These are phyloP conservation scores for Lobosporangium transversale DNA, from an alignment of 192 early-diverging fungal species.

Conservation along the genomic window DNA sequence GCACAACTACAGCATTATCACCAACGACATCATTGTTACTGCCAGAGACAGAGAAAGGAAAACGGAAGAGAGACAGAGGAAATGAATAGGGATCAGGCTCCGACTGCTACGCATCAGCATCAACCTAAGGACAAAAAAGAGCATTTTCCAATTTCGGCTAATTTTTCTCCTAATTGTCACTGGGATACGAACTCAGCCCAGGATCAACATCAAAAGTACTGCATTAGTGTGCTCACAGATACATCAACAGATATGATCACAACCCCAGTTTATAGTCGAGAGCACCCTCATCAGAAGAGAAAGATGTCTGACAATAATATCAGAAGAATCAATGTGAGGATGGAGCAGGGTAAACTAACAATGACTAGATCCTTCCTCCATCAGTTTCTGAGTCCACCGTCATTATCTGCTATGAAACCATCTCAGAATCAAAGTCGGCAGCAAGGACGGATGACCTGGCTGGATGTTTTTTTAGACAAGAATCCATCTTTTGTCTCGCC, in stretches of 20 bases:
- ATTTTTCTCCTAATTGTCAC: background rate
- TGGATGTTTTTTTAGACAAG: background rate
- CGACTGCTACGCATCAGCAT: background rate
- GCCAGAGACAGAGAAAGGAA: too few relatives aligned
- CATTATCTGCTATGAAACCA: too few relatives aligned
- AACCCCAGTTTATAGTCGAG: background rate
- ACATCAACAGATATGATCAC: background rate
- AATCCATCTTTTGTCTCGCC: too few relatives aligned
- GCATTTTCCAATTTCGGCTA: background rate
- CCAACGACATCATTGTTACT: background rate
- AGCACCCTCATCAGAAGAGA: background rate
- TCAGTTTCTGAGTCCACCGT: background rate
- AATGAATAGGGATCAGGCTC: background rate
- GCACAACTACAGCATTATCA: background rate
- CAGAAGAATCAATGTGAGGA: background rate
- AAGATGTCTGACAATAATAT: background rate
- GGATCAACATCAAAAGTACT: background rate
- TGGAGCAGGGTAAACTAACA: background rate
- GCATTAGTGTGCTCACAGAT: background rate
- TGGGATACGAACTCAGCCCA: slow-evolving; percentile 1
- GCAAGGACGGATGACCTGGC: background rate
- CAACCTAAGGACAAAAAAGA: too few relatives aligned
- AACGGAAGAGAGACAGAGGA: too few relatives aligned
- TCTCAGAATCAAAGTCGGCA: background rate
- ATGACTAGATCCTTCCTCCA: background rate